Evolutionary conservation across 1,284 basidiomycete genomes (phyloP).

Genomic region (Cyathus olla): DNA sequence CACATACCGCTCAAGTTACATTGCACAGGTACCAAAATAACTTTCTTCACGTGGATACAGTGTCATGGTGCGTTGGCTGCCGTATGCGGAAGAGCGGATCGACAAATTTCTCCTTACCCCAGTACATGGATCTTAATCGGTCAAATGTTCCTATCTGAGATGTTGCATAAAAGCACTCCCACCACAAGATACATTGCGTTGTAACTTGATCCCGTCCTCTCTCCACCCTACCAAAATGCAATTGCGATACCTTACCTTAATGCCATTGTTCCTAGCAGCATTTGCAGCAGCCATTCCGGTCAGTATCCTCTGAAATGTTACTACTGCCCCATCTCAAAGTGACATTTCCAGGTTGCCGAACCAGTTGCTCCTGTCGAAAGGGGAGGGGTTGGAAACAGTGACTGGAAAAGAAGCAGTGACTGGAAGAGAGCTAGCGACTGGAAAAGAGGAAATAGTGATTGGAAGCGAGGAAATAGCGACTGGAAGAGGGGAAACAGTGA

Average conservation of each 20-base stretch:
- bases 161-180: conserved; percentile 36
- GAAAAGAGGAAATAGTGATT: conserved; percentile 8
- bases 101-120: conserved; percentile 36
- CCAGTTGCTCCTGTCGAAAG: neutral
- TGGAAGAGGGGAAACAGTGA: conserved; percentile 14
- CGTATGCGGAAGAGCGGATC: conserved; percentile 48
- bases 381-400: too few species aligned
- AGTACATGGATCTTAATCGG: conserved; percentile 35
- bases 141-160: conserved; percentile 31
- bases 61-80: conserved; percentile 33
- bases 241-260: conserved; percentile 38
- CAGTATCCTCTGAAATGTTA: conserved; percentile 9
- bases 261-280: conserved; percentile 39
- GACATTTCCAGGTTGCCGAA: neutral
- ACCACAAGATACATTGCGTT: too few species aligned
- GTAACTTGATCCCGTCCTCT: conserved; percentile 21
- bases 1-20: neutral
- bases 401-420: conserved; percentile 1
- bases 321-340: too few species aligned
- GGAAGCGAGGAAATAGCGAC: conserved; percentile 6
- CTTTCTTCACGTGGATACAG: conserved; percentile 10
- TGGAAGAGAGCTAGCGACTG: conserved; percentile 15
- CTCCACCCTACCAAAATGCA: conserved; percentile 11
- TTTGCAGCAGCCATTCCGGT: conserved; percentile 45
- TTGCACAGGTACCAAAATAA: conserved; percentile 18